Base-by-base conservation (phyloP, 306 rosid genomes). In the Cucurbita moschata region DNA sequence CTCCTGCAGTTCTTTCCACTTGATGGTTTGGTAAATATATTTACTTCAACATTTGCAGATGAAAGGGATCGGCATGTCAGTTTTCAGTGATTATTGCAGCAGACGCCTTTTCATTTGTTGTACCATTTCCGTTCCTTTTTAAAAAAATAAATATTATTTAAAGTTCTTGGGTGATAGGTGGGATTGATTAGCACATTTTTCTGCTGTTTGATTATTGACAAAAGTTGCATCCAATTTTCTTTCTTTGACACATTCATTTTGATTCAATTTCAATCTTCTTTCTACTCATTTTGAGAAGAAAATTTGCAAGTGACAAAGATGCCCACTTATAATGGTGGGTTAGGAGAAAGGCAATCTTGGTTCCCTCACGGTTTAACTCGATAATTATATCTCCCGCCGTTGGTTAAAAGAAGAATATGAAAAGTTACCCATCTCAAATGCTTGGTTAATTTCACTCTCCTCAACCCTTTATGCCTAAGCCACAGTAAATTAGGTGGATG, bases 321-420 rank as follows among this genome's bases (percentile, higher is more conserved):
- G 46, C 73, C 82, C 77, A 58, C 69, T 71, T 49, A 64, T 64
- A 23, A 21, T 49, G 71, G 74, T 65, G 59, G 77, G 78, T 78
- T 73, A 77, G 82, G 76, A 76, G 59, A 60, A 26, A 73, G 71
- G 75, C 82, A 80, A 78, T 77, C 80, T 78, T 83, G 82, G 51
- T 47, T 74, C 61, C 78, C 65, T 73, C 42, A 23, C 52, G 49
- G 15, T 39, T 70, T 70, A 51, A 37, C 63, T 61, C 46, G 66
- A 43, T 75, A 64, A 44, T 56, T 64, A 56, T 76, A 44, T 59
- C 63, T 19, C 5, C 67, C 53, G 63, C 59, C 54, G 43, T 71
- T 38, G 13, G 69, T 62, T 11, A 53, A 53, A 53, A 53, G 15
- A 47, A 47, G 5, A 39, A 10, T 18, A 64, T 3, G 0, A 42